Evolutionary conservation across 352 stramenopile genomes (phyloP), one percentile per base, ranked within the genome.

Genomic region (Pythium sukuiense): DNA sequence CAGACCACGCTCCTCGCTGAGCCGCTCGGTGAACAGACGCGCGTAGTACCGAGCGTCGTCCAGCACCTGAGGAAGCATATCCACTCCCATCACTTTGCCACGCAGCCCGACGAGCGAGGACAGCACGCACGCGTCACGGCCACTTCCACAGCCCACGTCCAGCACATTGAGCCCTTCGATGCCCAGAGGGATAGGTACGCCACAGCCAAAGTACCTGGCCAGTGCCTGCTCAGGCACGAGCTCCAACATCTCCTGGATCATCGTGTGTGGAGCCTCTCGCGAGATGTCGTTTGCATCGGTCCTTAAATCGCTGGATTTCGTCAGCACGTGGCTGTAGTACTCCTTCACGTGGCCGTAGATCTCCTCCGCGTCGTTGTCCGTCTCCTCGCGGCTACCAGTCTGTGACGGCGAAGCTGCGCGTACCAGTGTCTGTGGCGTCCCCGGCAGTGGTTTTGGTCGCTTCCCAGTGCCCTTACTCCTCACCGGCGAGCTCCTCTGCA

Each of bases 41-140:
- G 81, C 63, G 64, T 93, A 65, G 29, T 73, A 76, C 18, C 61
- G 74, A 4, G 87, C 89, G 6, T 91, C 74, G 14, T 82, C 69
- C 7, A 97, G 69, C 70, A 96, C 88, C 71, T 95, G 83, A 12
- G 85, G 70, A 1, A 85, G 96, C 87, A 97, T 96, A 67, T 97
- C 92, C 11, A 98, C 85, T 14, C 89, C 92, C 46, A 90, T 85
- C 12, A 97, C 88, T 13, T 66, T 76, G 1, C 92, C 92, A 14
- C 69, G 77, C 0, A 72, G 24, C 7, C 90, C 90, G 0, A 97
- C 89, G 14, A 97, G 74, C 65, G 92, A 77, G 39, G 79, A 79
- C 1, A 82, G 79, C 59, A 95, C 77, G 71, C 93, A 98, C n/a
- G 90, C 87, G 71, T 98, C 90, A 2, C 90, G 69, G 24, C 92